A percentile compares a stretch with the other conserved stretches of the same genome.
phyloP scores from a whole-genome alignment of 805 yeast species.

The Metschnikowia picachoensis region DNA sequence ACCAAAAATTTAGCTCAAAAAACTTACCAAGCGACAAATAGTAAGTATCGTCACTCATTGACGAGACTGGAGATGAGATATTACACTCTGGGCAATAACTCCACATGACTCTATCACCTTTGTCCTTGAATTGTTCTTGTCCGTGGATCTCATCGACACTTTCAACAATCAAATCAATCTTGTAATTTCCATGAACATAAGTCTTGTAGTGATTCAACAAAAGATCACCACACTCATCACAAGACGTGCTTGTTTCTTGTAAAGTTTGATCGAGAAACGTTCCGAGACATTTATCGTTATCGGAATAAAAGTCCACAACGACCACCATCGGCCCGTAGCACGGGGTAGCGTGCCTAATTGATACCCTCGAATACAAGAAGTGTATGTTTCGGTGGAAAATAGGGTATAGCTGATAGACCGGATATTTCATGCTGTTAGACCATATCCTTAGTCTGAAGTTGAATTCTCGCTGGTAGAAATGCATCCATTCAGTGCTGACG shows the following conservation, averaged over 20 bases:
- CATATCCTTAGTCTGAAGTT: slow-evolving; percentile 45
- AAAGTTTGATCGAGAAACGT: slow-evolving; percentile 80
- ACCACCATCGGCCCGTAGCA: slow-evolving; percentile 89
- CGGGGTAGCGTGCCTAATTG: slow-evolving; percentile 81
- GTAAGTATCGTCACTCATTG: slow-evolving; percentile 85
- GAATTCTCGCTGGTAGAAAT: slow-evolving; percentile 49
- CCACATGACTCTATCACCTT: slow-evolving; percentile 78
- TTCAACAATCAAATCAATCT: slow-evolving; percentile 74
- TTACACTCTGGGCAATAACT: slow-evolving; percentile 82
- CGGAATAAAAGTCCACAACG: slow-evolving; percentile 83
- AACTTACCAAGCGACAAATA: slow-evolving; percentile 92
- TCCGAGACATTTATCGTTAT: slow-evolving; percentile 86
- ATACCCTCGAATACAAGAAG: slow-evolving; percentile 76
- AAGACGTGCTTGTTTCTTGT: slow-evolving; percentile 57
- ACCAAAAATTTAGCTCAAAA: slow-evolving; percentile 81
- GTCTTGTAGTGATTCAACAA: slow-evolving; percentile 74
- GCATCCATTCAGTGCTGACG: slow-evolving; percentile 32
- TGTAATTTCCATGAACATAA: slow-evolving; percentile 85
- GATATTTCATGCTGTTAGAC: slow-evolving; percentile 35
- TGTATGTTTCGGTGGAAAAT: slow-evolving; percentile 71
- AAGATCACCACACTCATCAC: slow-evolving; percentile 77
- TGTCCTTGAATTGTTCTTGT: slow-evolving; percentile 22
- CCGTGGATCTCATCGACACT: slow-evolving; percentile 27
- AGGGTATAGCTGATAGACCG: slow-evolving; percentile 40
- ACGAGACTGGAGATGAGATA: slow-evolving; percentile 67